A percentile compares a stretch with the other conserved stretches of the same genome.
phyloP scores from a whole-genome alignment of 2,329 filamentous ascomycete genomes.

The Tolypocladium nubicola region DNA sequence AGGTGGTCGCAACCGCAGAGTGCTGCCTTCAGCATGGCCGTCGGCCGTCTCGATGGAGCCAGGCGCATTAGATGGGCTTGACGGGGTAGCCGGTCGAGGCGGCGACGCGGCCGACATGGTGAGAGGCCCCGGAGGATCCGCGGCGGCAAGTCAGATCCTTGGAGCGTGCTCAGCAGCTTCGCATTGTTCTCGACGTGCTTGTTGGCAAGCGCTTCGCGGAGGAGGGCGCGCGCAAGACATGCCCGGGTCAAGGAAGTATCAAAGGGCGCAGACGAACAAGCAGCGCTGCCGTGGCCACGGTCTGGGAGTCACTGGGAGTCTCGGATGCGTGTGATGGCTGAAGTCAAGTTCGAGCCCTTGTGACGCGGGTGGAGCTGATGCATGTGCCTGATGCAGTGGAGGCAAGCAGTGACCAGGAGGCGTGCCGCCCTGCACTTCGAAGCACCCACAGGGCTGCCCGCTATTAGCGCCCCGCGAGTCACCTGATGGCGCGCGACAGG shows the following conservation, averaged over 20 bases:
- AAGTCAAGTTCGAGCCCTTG: background rate
- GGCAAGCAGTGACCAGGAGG: background rate
- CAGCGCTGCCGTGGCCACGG: background rate
- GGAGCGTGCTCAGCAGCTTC: background rate
- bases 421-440: background rate
- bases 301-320: background rate
- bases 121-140: background rate
- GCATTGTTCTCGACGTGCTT: background rate
- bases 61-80: conserved; percentile 5
- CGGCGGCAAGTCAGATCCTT: background rate
- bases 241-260: background rate
- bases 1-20: conserved; percentile 13
- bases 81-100: conserved; percentile 4
- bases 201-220: background rate
- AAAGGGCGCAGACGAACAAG: background rate
- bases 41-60: conserved; percentile 4
- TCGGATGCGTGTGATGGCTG: background rate
- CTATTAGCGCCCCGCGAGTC: conserved; percentile 7
- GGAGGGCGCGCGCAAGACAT: background rate
- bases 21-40: conserved; percentile 6
- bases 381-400: background rate
- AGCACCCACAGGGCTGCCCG: background rate
- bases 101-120: conserved; percentile 7
- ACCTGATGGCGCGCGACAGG: conserved; percentile 14
- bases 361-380: background rate